Percentiles rank a stretch among this genome's conserved stretches.
Conservation (phyloP, 75 land plant species). For the Picea sitchensis region DNA sequence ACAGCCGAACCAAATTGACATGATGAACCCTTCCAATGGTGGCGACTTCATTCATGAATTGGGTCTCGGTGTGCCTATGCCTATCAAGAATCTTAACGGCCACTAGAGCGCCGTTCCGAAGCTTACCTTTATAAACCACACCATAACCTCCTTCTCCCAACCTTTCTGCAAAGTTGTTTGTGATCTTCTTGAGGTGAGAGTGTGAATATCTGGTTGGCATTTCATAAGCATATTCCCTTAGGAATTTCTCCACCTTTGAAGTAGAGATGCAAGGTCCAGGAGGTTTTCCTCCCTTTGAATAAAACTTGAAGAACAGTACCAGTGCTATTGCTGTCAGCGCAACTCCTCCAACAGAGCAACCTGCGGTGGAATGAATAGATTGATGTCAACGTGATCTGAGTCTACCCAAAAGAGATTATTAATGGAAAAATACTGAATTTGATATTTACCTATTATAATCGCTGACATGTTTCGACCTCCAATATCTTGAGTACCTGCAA, state of each 20-base stretch:
- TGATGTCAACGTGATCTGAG: too few species aligned
- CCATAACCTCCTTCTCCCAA: slow-evolving; percentile 16
- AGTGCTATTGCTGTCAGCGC: too few species aligned
- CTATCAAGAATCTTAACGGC: slow-evolving; percentile 12
- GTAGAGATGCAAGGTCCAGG: not conserved
- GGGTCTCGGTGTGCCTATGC: not conserved
- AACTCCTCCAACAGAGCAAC: too few species aligned
- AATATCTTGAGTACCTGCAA: too few species aligned
- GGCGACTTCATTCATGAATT: slow-evolving; percentile 19
- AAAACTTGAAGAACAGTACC: too few species aligned
- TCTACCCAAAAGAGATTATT: too few species aligned
- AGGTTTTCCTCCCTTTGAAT: too few species aligned
- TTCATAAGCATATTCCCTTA: not conserved
- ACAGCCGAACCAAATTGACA: too few species aligned
- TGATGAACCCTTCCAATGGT: slow-evolving; percentile 31
- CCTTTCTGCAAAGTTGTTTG: slow-evolving; percentile 8
- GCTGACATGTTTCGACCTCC: too few species aligned
- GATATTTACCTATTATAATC: too few species aligned
- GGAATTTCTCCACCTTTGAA: not conserved
- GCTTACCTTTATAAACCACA: slow-evolving; percentile 13
- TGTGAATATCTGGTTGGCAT: slow-evolving; percentile 9
- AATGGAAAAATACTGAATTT: too few species aligned
- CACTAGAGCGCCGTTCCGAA: not conserved
- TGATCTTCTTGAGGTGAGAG: slow-evolving; percentile 5
- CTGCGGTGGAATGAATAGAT: too few species aligned